These are phyloP conservation scores for Pisolithus sp. DNA, from an alignment of 768 basidiomycete species.

Conservation along the genomic window DNA sequence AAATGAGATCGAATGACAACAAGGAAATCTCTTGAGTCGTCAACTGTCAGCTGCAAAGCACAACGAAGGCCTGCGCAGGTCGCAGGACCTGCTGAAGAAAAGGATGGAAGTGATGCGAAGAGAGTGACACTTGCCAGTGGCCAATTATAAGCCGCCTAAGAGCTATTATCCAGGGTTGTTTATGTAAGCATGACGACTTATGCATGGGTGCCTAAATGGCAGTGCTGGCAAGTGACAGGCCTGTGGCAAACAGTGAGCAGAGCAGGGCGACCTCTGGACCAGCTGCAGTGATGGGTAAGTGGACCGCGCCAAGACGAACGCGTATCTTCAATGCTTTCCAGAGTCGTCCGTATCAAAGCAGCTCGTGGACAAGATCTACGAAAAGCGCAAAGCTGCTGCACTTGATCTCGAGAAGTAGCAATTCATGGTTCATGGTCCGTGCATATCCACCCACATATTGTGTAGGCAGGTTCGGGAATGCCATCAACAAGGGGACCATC, in stretches of 20 bases:
- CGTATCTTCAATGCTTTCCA: conserved; percentile 21
- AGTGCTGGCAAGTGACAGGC: not conserved
- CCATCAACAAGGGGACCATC: conserved; percentile 72
- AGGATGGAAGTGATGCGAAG: not conserved
- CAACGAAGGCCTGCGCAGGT: not conserved
- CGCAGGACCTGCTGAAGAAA: not conserved
- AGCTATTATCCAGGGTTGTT: not conserved
- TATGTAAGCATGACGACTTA: too few relatives aligned
- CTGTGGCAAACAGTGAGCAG: not conserved
- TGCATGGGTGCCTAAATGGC: not conserved
- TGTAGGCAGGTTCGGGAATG: conserved; percentile 80
- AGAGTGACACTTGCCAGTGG: not conserved
- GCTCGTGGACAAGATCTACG: conserved; percentile 89
- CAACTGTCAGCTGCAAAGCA: not conserved
- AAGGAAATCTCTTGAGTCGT: not conserved
- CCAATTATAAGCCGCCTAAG: too few relatives aligned
- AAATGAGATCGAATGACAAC: not conserved
- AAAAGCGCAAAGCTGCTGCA: conserved; percentile 93
- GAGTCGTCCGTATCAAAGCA: conserved; percentile 74
- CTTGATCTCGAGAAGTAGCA: conserved; percentile 89
- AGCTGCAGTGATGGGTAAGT: not conserved
- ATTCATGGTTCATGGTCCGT: not conserved
- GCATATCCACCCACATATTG: conserved; percentile 8
- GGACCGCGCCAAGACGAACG: not conserved
- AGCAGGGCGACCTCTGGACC: not conserved